phyloP scores from a whole-genome alignment of 164 flowering plant species.

The Tinospora cordifolia region DNA sequence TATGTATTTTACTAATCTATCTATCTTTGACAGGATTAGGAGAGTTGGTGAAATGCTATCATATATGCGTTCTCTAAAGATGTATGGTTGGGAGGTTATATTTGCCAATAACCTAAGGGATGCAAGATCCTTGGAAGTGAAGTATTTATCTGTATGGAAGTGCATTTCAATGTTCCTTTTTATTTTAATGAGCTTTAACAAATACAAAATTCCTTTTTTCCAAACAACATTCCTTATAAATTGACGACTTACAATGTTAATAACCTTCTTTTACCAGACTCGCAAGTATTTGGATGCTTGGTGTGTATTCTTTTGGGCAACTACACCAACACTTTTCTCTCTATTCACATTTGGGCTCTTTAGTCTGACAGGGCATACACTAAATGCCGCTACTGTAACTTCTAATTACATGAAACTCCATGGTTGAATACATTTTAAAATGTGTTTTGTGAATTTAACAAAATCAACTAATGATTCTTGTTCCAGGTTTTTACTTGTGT shows the following conservation, averaged over 20 bases:
- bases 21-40: conserved; percentile 53
- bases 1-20: background rate
- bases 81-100: conserved; percentile 90
- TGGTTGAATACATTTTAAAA: background rate
- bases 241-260: conserved; percentile 6
- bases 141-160: conserved; percentile 61
- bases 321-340: conserved; percentile 94
- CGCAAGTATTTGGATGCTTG: conserved; percentile 97
- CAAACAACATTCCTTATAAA: conserved; percentile 2
- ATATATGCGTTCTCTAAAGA: conserved; percentile 76
- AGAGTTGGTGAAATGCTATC: conserved; percentile 78
- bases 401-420: background rate
- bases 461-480: conserved; percentile 8
- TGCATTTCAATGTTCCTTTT: conserved; percentile 1
- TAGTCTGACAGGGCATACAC: conserved; percentile 65
- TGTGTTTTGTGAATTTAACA: conserved; percentile 3
- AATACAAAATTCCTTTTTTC: conserved; percentile 7
- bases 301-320: conserved; percentile 99
- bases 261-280: conserved; percentile 39
- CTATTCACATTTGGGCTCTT: conserved; percentile 85
- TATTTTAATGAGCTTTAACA: background rate
- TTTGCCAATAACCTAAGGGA: conserved; percentile 70
- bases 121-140: conserved; percentile 75
- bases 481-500: conserved; percentile 97
- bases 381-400: conserved; percentile 88